Conservation (phyloP, 129 eudicot species). For the Heracleum sosnowskyi region DNA sequence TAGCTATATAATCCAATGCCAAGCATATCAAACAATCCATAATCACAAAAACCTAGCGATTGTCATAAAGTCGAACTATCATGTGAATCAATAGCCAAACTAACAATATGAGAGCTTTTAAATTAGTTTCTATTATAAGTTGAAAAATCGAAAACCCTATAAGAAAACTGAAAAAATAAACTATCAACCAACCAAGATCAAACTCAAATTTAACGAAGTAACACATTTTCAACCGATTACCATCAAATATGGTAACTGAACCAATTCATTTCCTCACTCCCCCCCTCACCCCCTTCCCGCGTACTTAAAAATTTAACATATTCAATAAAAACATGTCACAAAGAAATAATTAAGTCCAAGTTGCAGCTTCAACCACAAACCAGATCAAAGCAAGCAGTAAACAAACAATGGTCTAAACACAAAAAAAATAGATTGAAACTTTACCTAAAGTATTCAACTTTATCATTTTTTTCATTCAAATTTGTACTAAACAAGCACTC, state of each 20-base stretch:
- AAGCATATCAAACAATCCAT: background rate
- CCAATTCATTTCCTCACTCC: background rate
- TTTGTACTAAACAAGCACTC: background rate
- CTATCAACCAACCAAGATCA: conserved; percentile 3
- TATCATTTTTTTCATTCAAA: background rate
- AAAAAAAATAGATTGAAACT: conserved; percentile 8
- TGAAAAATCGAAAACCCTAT: background rate
- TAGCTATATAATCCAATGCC: background rate
- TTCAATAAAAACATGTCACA: background rate
- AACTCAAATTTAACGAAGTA: background rate
- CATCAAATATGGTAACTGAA: background rate
- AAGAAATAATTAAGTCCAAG: background rate
- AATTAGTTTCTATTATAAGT: background rate
- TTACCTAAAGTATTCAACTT: background rate
- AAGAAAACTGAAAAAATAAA: conserved; percentile 1
- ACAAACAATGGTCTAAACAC: conserved; percentile 9
- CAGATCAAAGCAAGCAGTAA: conserved; percentile 4
- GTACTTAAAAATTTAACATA: too few relatives aligned
- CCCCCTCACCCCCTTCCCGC: background rate
- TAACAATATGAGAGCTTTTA: background rate
- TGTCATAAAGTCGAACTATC: background rate
- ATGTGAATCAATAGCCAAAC: background rate
- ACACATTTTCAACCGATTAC: background rate
- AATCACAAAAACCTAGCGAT: background rate
- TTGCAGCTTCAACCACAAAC: conserved; percentile 1